Evolutionary conservation across 2,329 filamentous ascomycete species (phyloP).

Genomic region (Diaporthe capsici): DNA sequence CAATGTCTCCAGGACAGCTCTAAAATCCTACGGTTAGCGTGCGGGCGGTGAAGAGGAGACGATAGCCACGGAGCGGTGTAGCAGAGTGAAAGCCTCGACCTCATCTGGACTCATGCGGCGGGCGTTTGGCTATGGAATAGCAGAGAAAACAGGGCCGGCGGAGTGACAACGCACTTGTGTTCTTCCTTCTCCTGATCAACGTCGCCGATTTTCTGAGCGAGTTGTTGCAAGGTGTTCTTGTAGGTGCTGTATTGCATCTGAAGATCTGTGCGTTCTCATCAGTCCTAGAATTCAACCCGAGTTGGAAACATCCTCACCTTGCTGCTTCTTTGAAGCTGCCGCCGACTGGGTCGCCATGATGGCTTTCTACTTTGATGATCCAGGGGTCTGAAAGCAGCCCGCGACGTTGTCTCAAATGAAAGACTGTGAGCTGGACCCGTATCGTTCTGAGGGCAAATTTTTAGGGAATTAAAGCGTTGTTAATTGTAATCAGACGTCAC

Average conservation of each 20-base stretch:
- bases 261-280: constrained; percentile 70
- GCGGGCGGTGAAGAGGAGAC: constrained; percentile 41
- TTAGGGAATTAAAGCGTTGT: neutral
- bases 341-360: constrained; percentile 66
- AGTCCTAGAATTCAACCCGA: neutral
- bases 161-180: constrained; percentile 82
- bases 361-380: constrained; percentile 36
- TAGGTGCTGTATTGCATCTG: constrained; percentile 85
- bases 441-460: neutral
- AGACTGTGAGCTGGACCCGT: neutral
- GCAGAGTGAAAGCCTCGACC: neutral
- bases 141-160: constrained; percentile 38
- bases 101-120: neutral
- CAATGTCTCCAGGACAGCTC: constrained; percentile 94
- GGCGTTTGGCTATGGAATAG: constrained; percentile 9
- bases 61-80: constrained; percentile 40
- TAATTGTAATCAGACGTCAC: neutral
- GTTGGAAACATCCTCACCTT: constrained; percentile 65
- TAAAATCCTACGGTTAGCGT: constrained; percentile 55
- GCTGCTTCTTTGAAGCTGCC: constrained; percentile 78
- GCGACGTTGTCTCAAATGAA: neutral
- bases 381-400: neutral
- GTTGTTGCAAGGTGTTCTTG: constrained; percentile 85
- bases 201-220: constrained; percentile 96
- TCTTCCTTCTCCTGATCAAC: constrained; percentile 98